These are phyloP conservation scores for Phytophthora constricta DNA, from an alignment of 352 stramenopile species.

Conservation along the genomic window DNA sequence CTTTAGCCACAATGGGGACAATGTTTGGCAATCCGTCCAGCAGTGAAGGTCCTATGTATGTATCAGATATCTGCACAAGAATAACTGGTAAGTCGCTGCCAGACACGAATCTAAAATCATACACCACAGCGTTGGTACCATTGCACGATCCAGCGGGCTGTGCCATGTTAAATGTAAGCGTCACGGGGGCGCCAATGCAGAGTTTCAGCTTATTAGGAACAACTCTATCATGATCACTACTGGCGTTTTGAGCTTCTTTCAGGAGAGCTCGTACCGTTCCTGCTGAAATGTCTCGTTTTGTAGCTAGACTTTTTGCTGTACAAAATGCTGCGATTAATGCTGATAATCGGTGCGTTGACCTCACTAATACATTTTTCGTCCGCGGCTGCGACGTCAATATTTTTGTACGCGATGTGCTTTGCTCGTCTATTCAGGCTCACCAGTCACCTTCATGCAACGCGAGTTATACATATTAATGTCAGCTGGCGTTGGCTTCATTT, in stretches of 20 bases:
- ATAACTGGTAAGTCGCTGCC: neutral
- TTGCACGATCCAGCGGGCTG: neutral
- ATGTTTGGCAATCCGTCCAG: neutral
- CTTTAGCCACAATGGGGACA: neutral
- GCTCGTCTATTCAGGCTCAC: neutral
- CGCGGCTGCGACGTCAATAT: neutral
- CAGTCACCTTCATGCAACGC: neutral
- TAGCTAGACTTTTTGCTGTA: neutral
- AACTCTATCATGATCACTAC: neutral
- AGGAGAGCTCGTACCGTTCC: neutral
- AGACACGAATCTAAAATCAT: neutral
- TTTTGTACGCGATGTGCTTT: constrained; percentile 1
- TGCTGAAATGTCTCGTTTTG: neutral
- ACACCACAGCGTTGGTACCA: neutral
- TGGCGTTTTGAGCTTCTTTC: neutral
- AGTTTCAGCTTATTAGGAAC: neutral
- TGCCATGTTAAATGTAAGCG: neutral
- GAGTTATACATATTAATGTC: neutral
- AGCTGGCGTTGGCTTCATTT: neutral
- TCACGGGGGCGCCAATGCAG: neutral
- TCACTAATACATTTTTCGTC: neutral
- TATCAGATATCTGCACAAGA: neutral
- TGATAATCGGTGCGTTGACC: neutral
- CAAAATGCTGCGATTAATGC: neutral
- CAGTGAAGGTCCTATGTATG: neutral